Conservation (phyloP, 2,329 filamentous ascomycete species). For the Hypomyces perniciosus region DNA sequence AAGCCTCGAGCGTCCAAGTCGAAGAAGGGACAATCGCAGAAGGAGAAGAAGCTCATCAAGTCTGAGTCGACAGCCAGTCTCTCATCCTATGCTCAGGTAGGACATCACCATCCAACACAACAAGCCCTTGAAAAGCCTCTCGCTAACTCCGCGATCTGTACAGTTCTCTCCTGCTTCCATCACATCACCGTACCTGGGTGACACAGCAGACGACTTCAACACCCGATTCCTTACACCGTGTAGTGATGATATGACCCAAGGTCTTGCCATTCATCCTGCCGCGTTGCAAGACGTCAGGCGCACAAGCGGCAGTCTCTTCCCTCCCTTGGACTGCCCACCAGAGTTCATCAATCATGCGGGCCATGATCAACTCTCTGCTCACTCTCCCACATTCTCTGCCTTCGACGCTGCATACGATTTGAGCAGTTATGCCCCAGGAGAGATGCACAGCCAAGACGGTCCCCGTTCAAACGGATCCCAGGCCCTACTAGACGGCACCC, state of each 20-base stretch:
- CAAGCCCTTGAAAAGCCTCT: slow-evolving; percentile 21
- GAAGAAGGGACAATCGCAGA: slow-evolving; percentile 30
- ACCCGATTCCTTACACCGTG: slow-evolving; percentile 46
- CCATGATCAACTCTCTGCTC: slow-evolving; percentile 23
- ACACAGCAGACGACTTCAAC: slow-evolving; percentile 31
- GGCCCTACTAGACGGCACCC: slow-evolving; percentile 21
- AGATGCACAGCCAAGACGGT: slow-evolving; percentile 22
- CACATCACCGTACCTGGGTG: slow-evolving; percentile 30
- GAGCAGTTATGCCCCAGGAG: slow-evolving; percentile 29
- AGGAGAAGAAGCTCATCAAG: slow-evolving; percentile 35
- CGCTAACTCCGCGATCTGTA: slow-evolving; percentile 24
- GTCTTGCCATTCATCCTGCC: slow-evolving; percentile 22
- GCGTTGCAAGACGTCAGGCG: slow-evolving; percentile 21
- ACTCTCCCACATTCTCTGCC: slow-evolving; percentile 32
- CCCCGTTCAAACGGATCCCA: slow-evolving; percentile 20
- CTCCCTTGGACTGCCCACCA: slow-evolving; percentile 17
- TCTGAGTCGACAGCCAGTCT: slow-evolving; percentile 29
- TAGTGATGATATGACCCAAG: slow-evolving; percentile 42
- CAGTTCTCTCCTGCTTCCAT: slow-evolving; percentile 35
- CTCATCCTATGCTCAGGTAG: slow-evolving; percentile 26
- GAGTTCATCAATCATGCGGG: slow-evolving; percentile 24
- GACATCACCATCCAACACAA: slow-evolving; percentile 12
- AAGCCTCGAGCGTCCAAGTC: slow-evolving; percentile 43
- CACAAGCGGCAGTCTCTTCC: slow-evolving; percentile 8
- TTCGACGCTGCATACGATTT: slow-evolving; percentile 38